Evolutionary conservation across 768 basidiomycete genomes (phyloP).

Genomic region (Chalciporus chontae): DNA sequence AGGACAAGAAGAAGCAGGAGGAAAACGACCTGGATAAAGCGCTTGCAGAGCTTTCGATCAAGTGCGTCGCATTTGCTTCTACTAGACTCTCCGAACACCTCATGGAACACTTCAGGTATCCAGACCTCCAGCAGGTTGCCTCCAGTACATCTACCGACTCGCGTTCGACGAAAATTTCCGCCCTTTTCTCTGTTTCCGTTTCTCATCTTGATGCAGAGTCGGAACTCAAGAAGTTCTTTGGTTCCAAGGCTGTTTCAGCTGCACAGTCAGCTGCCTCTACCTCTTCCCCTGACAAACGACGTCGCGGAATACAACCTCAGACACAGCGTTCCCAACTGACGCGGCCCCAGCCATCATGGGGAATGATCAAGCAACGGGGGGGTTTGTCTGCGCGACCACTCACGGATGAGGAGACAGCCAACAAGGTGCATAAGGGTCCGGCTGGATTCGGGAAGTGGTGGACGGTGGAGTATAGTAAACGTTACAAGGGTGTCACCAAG

Average conservation of each 20-base stretch:
- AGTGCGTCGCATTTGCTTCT: conserved; percentile 40
- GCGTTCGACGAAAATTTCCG: conserved; percentile 36
- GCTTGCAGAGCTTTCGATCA: conserved; percentile 76
- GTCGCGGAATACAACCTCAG: conserved; percentile 36
- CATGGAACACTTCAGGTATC: conserved; percentile 39
- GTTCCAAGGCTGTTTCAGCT: conserved; percentile 79
- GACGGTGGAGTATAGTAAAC: conserved; percentile 83
- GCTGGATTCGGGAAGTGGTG: conserved; percentile 73
- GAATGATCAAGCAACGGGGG: conserved; percentile 62
- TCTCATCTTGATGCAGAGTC: conserved; percentile 83
- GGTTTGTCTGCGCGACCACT: conserved; percentile 67
- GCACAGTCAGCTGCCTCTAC: conserved; percentile 40
- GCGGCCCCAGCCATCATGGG: conserved; percentile 74
- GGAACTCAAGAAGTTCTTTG: conserved; percentile 93
- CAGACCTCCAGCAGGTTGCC: conserved; percentile 43
- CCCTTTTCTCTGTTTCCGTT: conserved; percentile 75
- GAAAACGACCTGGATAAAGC: conserved; percentile 82
- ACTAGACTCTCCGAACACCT: background rate
- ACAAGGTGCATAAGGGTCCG: conserved; percentile 41
- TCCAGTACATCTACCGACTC: conserved; percentile 23
- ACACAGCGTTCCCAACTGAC: conserved; percentile 68
- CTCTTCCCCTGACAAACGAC: conserved; percentile 33
- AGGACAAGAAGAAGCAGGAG: conserved; percentile 58
- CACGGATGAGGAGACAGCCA: conserved; percentile 49
- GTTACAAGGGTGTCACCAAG: conserved; percentile 77